A percentile compares a stretch with the other conserved stretches of the same genome.
Conservation (phyloP, 495 filamentous ascomycete species). For the Podospora sp. region DNA sequence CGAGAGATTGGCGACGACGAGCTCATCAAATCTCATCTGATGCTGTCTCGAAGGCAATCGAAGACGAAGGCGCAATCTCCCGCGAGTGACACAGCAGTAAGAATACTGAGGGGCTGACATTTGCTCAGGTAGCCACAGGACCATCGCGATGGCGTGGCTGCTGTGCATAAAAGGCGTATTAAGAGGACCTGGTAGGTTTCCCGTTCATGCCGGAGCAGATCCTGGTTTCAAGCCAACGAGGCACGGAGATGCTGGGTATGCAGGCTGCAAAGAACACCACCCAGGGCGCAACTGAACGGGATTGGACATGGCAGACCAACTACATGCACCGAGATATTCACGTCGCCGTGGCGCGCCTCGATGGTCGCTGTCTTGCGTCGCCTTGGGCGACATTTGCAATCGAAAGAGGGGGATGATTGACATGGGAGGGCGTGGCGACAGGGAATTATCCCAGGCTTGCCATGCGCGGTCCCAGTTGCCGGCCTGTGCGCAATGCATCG, state of each 20-base stretch:
- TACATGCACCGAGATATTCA: conserved; percentile 3
- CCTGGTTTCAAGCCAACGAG: conserved; percentile 25
- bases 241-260: conserved; percentile 2
- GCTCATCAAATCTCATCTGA: conserved; percentile 21
- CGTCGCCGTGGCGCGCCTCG: background rate
- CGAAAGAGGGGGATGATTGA: conserved; percentile 14
- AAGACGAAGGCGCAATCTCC: conserved; percentile 12
- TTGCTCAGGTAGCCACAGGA: background rate
- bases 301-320: background rate
- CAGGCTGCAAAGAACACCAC: background rate
- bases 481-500: conserved; percentile 30
- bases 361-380: conserved; percentile 7
- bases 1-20: conserved; percentile 22
- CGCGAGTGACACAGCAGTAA: background rate
- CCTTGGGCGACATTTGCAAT: background rate
- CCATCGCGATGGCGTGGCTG: conserved; percentile 9
- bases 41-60: conserved; percentile 10
- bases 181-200: conserved; percentile 17
- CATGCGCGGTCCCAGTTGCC: conserved; percentile 23
- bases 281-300: conserved; percentile 8
- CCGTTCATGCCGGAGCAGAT: conserved; percentile 27
- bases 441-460: conserved; percentile 30
- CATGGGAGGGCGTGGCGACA: conserved; percentile 27
- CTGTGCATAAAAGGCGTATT: conserved; percentile 5
- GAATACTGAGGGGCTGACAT: background rate